Evolutionary conservation across 2,329 filamentous ascomycete genomes (phyloP).

Genomic region (Paraphoma sp.): DNA sequence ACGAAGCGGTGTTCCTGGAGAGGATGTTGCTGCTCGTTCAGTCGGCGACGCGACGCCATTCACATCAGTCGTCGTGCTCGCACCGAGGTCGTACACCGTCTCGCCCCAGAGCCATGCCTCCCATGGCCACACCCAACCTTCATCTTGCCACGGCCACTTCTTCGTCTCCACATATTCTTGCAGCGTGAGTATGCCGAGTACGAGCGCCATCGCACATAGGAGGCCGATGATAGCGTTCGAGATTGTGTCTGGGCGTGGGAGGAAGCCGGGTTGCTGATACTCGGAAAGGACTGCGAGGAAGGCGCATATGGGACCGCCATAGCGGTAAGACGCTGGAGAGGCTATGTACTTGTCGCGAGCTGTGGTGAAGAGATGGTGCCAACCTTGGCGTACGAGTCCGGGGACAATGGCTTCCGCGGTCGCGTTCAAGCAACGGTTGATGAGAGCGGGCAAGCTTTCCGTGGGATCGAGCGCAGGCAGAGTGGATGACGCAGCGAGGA

Average conservation of each 20-base stretch:
- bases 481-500: background rate
- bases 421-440: background rate
- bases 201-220: background rate
- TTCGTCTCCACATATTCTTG: slow-evolving; percentile 1
- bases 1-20: no score
- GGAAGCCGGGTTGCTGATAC: slow-evolving; percentile 1
- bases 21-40: background rate
- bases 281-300: background rate
- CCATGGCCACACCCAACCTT: slow-evolving; percentile 8
- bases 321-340: background rate
- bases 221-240: slow-evolving; percentile 3
- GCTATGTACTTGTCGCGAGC: background rate
- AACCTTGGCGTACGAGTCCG: background rate
- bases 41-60: no score
- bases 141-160: slow-evolving; percentile 5
- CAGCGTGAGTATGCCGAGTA: background rate
- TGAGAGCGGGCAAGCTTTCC: background rate
- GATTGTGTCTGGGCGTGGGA: background rate
- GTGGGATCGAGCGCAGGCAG: background rate
- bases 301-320: background rate
- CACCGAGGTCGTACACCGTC: slow-evolving; percentile 1
- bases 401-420: background rate
- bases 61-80: background rate
- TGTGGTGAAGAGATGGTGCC: background rate
- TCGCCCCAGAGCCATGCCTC: slow-evolving; percentile 1